Percentiles rank a stretch among this genome's conserved stretches.
phyloP scores from a whole-genome alignment of 306 rosid species.

The Cucumis cinereus region DNA sequence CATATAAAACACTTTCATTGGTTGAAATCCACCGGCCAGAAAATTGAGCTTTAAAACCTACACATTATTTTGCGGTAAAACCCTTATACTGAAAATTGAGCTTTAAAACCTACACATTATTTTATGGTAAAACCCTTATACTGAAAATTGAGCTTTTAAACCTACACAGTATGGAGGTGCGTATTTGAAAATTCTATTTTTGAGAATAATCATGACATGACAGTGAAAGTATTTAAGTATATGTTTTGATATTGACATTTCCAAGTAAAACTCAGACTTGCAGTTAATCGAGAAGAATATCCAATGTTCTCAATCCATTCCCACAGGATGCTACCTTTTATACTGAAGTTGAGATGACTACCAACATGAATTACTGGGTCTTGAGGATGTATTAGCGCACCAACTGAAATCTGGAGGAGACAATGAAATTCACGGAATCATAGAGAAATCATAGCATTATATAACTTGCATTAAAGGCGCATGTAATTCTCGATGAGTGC shows the following conservation, averaged over 20 bases:
- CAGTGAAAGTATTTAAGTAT: neutral
- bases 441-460: neutral
- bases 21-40: conserved; percentile 69
- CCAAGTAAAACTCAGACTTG: neutral
- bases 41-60: conserved; percentile 57
- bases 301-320: neutral
- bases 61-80: conserved; percentile 5
- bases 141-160: conserved; percentile 46
- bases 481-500: neutral
- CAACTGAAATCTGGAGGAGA: conserved; percentile 64
- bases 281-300: neutral
- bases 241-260: neutral
- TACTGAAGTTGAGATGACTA: conserved; percentile 56
- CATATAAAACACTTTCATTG: conserved; percentile 56
- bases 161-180: conserved; percentile 25
- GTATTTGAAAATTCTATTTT: neutral
- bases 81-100: conserved; percentile 34
- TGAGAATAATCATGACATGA: neutral
- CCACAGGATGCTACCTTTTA: conserved; percentile 42
- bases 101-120: conserved; percentile 45
- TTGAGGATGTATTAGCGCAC: conserved; percentile 73
- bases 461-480: neutral
- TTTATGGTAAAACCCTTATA: neutral
- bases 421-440: conserved; percentile 3
- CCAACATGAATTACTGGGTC: conserved; percentile 64